Evolutionary conservation across 2,329 filamentous ascomycete genomes (phyloP), one percentile per base, ranked within the genome.

Genomic region (Diaporthe sp.): DNA sequence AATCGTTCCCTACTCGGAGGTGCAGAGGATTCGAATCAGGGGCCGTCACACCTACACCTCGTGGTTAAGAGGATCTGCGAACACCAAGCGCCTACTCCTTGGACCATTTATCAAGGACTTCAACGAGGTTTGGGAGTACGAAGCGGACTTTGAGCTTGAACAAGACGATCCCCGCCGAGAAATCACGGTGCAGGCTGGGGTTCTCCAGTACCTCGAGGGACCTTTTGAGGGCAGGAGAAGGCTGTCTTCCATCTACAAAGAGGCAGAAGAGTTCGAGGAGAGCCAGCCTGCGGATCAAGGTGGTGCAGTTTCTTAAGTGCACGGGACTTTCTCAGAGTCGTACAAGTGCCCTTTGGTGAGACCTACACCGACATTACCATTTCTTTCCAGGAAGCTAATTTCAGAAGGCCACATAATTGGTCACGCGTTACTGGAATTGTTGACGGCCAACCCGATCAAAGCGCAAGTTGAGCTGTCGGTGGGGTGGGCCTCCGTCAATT

Each of bases 91-190:
- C 30, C 47, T 6, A n/a, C 53, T 3, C 4, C 63, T 66, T 51
- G 63, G 63, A 4, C 9, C 63, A n/a, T 66, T 66, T 19, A 39
- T 66, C 32, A 66, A 68, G 15, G 63, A 68, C 22, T 15, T 68
- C 47, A 39, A 39, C 9, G 63, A 51, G 15, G 30, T 51, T 2
- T 68, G 63, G 44, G 27, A n/a, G 12, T 25, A 12, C 12, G 17
- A 13, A 4, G 12, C 7, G 1, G 4, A 1, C 3, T 25, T 17
- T 10, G 3, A 1, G 13, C n/a, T 50, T n/a, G 22, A 50, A 8
- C 2, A 50, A 5, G 44, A 25, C 15, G 63, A 66, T 17, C 15
- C 8, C 1, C 63, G 63, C 22, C 22, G 15, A 39, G 9, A 7
- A n/a, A 27, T 53, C 44, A 68, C 13, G n/a, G 22, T 68, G 15